These are phyloP conservation scores for Abortiporus biennis DNA, from an alignment of 1,284 basidiomycete genomes.

Conservation along the genomic window DNA sequence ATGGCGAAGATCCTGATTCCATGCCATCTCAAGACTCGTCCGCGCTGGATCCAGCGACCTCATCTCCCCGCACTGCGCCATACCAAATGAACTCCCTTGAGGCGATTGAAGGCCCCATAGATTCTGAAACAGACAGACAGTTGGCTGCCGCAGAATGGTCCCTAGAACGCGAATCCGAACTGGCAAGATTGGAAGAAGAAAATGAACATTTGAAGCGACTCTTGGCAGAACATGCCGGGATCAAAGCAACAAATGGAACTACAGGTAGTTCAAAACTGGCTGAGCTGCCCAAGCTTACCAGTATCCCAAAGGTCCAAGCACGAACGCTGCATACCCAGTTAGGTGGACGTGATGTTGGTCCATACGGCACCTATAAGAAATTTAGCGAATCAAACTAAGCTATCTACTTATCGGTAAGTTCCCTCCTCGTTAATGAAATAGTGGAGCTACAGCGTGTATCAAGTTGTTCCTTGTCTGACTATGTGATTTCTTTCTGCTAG, in stretches of 20 bases:
- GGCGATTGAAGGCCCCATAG: slow-evolving; percentile 17
- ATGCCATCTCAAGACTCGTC: slow-evolving; percentile 8
- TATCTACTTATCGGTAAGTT: too few species aligned
- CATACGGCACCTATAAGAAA: slow-evolving; percentile 3
- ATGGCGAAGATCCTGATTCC: slow-evolving; percentile 57
- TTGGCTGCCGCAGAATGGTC: slow-evolving; percentile 58
- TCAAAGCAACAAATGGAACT: slow-evolving; percentile 4
- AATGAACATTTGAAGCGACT: slow-evolving; percentile 76
- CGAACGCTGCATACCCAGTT: neutral
- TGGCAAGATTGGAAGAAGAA: slow-evolving; percentile 79
- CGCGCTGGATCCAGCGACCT: slow-evolving; percentile 5
- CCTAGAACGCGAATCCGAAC: slow-evolving; percentile 82
- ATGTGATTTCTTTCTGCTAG: too few species aligned
- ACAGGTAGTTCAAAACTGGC: neutral
- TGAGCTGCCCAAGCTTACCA: neutral
- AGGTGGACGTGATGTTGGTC: slow-evolving; percentile 3
- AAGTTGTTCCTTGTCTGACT: too few species aligned
- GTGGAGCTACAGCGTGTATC: too few species aligned
- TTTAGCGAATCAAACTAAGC: neutral
- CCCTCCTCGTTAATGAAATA: too few species aligned
- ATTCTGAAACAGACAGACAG: slow-evolving; percentile 12
- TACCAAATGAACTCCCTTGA: slow-evolving; percentile 27
- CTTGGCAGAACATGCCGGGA: slow-evolving; percentile 26
- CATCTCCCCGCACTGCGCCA: slow-evolving; percentile 7
- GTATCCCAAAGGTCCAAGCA: slow-evolving; percentile 1